These are phyloP conservation scores for Artemisia argyi DNA, from an alignment of 129 eudicot genomes.

Conservation along the genomic window DNA sequence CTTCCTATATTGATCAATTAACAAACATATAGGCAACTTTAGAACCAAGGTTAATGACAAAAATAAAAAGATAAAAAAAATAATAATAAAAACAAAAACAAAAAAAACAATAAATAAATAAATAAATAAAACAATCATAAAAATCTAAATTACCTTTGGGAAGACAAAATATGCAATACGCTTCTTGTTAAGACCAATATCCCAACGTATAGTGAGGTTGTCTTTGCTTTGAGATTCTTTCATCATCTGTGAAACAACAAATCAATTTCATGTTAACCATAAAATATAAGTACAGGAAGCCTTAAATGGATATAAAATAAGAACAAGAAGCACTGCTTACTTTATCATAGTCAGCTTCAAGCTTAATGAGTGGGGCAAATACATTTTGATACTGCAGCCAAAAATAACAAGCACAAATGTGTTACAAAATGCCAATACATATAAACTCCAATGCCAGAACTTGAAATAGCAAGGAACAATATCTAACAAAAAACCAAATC, in stretches of 20 bases:
- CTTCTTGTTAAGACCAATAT: conserved; percentile 95
- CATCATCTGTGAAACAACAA: conserved; percentile 63
- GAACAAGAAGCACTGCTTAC: conserved; percentile 31
- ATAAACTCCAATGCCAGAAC: conserved; percentile 9
- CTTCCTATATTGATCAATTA: conserved; percentile 47
- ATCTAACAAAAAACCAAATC: conserved; percentile 16
- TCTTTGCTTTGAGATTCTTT: conserved; percentile 99
- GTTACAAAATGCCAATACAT: conserved; percentile 42
- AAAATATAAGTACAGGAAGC: too few species aligned
- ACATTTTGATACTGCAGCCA: conserved; percentile 88
- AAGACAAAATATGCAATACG: conserved; percentile 94
- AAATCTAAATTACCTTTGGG: conserved; percentile 61
- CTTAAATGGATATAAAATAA: too few species aligned
- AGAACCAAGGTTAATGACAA: neutral
- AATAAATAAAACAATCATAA: neutral
- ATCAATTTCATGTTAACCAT: neutral
- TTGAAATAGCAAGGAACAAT: neutral
- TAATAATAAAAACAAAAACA: too few species aligned
- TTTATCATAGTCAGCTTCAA: conserved; percentile 84
- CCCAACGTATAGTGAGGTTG: conserved; percentile 88
- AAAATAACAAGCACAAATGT: conserved; percentile 20
- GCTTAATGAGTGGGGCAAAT: conserved; percentile 67
- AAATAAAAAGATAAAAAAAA: neutral
- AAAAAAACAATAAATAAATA: neutral
- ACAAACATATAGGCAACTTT: neutral